Percentiles rank a stretch among this genome's conserved stretches.
Evolutionary conservation across 2,329 filamentous ascomycete species (phyloP).

Genomic region (Diplodia scrobiculata): DNA sequence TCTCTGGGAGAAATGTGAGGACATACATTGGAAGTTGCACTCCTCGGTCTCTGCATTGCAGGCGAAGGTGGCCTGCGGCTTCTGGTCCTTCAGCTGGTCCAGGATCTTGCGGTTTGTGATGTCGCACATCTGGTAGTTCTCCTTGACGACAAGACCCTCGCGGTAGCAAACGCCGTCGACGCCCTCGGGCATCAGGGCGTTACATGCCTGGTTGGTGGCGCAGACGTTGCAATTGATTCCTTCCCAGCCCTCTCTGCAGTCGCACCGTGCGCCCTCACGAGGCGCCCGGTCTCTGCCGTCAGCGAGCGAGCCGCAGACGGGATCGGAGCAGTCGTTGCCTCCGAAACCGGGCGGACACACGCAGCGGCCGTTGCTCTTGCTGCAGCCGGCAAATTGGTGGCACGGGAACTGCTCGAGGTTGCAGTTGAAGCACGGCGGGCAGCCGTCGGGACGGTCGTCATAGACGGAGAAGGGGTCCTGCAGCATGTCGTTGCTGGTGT

Average conservation of each 20-base stretch:
- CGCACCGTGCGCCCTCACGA: conserved; percentile 67
- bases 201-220: conserved; percentile 77
- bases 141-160: conserved; percentile 83
- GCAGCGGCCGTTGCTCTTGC: conserved; percentile 88
- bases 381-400: conserved; percentile 86
- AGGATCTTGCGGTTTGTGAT: conserved; percentile 96
- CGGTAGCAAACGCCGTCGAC: conserved; percentile 89
- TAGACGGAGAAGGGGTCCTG: conserved; percentile 65
- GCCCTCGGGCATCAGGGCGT: conserved; percentile 80
- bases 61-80: conserved; percentile 91
- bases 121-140: conserved; percentile 97
- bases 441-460: conserved; percentile 72
- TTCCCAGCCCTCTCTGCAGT: conserved; percentile 90
- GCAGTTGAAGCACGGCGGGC: conserved; percentile 96
- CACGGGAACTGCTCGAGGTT: conserved; percentile 89
- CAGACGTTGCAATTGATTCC: conserved; percentile 98
- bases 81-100: conserved; percentile 77
- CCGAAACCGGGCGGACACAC: conserved; percentile 89
- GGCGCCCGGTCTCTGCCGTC: conserved; percentile 77
- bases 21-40: conserved; percentile 92
- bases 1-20: conserved; percentile 4
- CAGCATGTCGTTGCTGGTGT: conserved; percentile 54
- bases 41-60: conserved; percentile 73
- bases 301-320: conserved; percentile 85
- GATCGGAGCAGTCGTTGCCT: conserved; percentile 87